These are phyloP conservation scores for Xylaria cubensis DNA, from an alignment of 495 filamentous ascomycete genomes.

Conservation along the genomic window DNA sequence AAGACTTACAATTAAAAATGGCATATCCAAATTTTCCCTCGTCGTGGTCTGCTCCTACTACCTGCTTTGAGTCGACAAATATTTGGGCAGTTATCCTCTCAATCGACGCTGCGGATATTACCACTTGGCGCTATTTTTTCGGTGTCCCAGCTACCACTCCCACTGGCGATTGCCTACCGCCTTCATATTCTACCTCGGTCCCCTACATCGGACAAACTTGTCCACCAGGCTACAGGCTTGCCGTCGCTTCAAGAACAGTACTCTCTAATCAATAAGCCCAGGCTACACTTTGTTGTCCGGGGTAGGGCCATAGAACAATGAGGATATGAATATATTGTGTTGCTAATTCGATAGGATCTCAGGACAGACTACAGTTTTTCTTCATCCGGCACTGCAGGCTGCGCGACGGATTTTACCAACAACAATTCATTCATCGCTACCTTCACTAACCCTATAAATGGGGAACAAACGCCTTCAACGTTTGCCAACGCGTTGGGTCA, in stretches of 20 bases:
- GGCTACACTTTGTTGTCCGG: background rate
- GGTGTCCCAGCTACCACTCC: background rate
- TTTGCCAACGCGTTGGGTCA: background rate
- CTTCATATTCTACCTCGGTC: background rate
- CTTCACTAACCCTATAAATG: background rate
- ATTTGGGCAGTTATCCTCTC: background rate
- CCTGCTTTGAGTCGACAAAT: background rate
- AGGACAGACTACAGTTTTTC: background rate
- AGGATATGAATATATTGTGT: background rate
- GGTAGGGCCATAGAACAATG: background rate
- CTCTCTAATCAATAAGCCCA: background rate
- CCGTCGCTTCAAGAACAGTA: background rate
- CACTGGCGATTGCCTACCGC: background rate
- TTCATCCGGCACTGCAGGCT: background rate
- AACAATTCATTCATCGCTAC: background rate
- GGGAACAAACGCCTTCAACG: background rate
- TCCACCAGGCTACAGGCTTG: background rate
- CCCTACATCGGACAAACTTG: background rate
- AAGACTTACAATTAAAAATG: background rate
- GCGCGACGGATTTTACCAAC: background rate
- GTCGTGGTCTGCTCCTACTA: background rate
- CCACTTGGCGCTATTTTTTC: background rate
- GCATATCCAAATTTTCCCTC: background rate
- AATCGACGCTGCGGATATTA: too few relatives aligned
- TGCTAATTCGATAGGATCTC: background rate